Conservation (phyloP, 139 green algal species). For the Picochlorum sp. region DNA sequence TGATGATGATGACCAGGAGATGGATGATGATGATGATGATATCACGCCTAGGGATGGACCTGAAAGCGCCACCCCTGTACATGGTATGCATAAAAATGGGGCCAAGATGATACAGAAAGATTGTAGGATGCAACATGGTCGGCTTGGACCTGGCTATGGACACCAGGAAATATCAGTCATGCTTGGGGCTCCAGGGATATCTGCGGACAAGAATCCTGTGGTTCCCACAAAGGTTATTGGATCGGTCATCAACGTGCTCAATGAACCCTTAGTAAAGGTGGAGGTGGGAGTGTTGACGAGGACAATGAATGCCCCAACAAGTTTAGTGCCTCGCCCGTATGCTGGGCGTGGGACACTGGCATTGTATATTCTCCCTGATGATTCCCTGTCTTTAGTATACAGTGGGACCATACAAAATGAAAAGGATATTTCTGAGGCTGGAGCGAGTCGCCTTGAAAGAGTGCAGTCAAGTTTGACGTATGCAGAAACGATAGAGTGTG, state of each 20-base stretch:
- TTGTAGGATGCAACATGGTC: slow-evolving; percentile 23
- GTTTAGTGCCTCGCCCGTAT: slow-evolving; percentile 11
- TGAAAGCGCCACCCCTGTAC: too few species aligned
- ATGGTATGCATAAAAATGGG: neutral
- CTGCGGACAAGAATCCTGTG: slow-evolving; percentile 13
- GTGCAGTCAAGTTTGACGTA: neutral
- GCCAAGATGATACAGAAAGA: slow-evolving; percentile 5
- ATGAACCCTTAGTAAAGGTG: slow-evolving; percentile 27
- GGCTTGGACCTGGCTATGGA: neutral
- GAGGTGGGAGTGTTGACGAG: slow-evolving; percentile 20
- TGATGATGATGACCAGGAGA: neutral
- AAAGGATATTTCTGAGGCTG: neutral
- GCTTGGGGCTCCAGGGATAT: slow-evolving; percentile 20
- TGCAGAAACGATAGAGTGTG: neutral
- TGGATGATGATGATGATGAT: neutral
- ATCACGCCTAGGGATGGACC: neutral
- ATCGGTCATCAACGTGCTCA: slow-evolving; percentile 17
- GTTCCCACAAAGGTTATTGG: slow-evolving; percentile 17
- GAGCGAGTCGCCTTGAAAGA: neutral
- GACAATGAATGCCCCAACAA: slow-evolving; percentile 10
- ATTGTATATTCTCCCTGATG: slow-evolving; percentile 33
- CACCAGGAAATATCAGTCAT: slow-evolving; percentile 24
- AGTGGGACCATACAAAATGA: neutral
- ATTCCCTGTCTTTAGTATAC: slow-evolving; percentile 24
- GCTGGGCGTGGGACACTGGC: slow-evolving; percentile 12